Conservation (phyloP, 371 early-diverging fungal genomes). For the Encephalitozoon intestinalis region DNA sequence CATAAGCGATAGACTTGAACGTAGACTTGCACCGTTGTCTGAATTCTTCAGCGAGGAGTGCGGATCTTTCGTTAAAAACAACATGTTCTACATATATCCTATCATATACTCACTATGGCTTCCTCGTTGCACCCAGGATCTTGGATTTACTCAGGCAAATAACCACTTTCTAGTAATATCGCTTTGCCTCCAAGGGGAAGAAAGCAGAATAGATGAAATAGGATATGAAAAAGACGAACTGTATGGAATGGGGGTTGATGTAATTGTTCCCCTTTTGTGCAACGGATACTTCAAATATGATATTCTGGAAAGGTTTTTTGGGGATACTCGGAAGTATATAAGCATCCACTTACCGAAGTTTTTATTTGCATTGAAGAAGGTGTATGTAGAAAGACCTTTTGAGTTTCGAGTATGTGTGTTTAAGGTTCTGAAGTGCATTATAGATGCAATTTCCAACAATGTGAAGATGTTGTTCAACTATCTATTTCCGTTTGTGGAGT, state of each 20-base stretch:
- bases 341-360: slow-evolving; percentile 11
- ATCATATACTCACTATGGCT: background rate
- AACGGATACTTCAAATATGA: slow-evolving; percentile 11
- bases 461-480: slow-evolving; percentile 17
- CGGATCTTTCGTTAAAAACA: background rate
- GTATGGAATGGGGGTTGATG: slow-evolving; percentile 6
- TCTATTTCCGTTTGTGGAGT: slow-evolving; percentile 32
- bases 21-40: background rate
- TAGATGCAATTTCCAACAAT: background rate
- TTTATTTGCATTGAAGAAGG: slow-evolving; percentile 26
- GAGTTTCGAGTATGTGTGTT: background rate
- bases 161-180: background rate
- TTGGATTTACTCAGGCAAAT: background rate
- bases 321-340: slow-evolving; percentile 1
- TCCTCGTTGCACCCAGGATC: background rate
- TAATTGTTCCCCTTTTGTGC: slow-evolving; percentile 22
- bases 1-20: background rate
- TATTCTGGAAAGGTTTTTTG: background rate
- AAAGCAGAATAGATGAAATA: background rate
- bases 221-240: background rate
- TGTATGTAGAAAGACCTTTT: slow-evolving; percentile 15
- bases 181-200: background rate
- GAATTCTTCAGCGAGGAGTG: slow-evolving; percentile 8
- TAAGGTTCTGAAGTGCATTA: slow-evolving; percentile 21
- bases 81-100: slow-evolving; percentile 12